Evolutionary conservation across 148 eudicot species (phyloP).

Genomic region (Vaccinium macrocarpon): DNA sequence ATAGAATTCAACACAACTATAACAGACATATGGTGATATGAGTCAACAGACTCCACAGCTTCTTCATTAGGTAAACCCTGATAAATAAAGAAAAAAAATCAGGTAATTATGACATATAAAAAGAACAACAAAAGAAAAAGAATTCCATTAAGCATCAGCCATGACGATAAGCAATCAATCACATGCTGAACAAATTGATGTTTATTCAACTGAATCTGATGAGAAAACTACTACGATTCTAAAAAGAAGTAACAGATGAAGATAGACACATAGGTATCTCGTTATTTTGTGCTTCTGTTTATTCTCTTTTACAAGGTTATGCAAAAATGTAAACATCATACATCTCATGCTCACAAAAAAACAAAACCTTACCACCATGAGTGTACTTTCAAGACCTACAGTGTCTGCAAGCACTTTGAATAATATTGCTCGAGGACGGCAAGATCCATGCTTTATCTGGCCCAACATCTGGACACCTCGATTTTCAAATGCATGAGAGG

Average conservation of each 20-base stretch:
- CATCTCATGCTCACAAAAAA: not conserved
- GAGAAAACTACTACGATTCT: not conserved
- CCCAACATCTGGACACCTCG: constrained; percentile 88
- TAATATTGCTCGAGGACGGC: constrained; percentile 95
- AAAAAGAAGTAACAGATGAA: not conserved
- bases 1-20: constrained; percentile 86
- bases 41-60: constrained; percentile 62
- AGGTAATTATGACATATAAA: not conserved
- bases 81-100: constrained; percentile 11
- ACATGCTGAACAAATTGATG: not conserved
- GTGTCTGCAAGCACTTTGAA: constrained; percentile 95
- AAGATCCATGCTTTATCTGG: constrained; percentile 93
- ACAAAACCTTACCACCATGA: constrained; percentile 75
- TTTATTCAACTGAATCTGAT: not conserved
- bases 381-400: constrained; percentile 90
- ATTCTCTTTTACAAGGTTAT: not conserved
- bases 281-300: not conserved
- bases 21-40: constrained; percentile 92
- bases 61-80: constrained; percentile 98
- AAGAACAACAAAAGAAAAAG: not conserved
- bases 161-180: constrained; percentile 9
- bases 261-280: not conserved
- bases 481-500: constrained; percentile 46
- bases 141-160: constrained; percentile 7
- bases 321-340: not conserved